Conservation (phyloP, 2,329 filamentous ascomycete genomes). For the Zalaria sp. region DNA sequence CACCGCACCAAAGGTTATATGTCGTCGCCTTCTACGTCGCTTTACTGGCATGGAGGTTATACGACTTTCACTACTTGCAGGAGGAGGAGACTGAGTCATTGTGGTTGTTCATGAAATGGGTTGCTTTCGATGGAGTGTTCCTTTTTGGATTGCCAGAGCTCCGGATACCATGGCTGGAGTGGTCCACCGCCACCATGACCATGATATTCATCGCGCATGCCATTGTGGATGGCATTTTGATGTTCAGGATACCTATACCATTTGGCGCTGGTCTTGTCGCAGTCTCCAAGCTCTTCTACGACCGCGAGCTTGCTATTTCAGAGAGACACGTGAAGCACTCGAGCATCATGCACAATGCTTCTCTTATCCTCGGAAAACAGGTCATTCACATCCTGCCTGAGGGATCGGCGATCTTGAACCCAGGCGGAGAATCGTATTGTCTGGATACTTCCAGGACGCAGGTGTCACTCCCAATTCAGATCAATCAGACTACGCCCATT, state of each 20-base stretch:
- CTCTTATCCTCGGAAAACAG: conserved; percentile 87
- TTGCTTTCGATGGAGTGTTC: conserved; percentile 70
- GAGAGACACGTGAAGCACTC: conserved; percentile 83
- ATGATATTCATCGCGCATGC: conserved; percentile 59
- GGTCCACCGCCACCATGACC: conserved; percentile 61
- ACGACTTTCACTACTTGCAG: conserved; percentile 67
- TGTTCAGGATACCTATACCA: conserved; percentile 80
- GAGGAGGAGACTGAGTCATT: conserved; percentile 80
- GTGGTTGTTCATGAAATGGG: conserved; percentile 88
- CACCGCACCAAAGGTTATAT: conserved; percentile 81
- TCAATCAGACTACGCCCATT: conserved; percentile 85
- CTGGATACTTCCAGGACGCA: conserved; percentile 49
- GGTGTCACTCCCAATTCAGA: conserved; percentile 65
- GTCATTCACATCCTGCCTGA: conserved; percentile 96
- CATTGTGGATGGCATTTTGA: conserved; percentile 66
- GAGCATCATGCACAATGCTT: conserved; percentile 78
- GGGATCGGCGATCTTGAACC: conserved; percentile 77
- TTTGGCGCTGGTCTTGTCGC: conserved; percentile 59
- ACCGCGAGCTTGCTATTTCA: conserved; percentile 85
- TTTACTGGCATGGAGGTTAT: conserved; percentile 70
- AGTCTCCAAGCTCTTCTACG: conserved; percentile 70
- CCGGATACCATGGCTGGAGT: conserved; percentile 92
- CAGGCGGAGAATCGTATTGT: conserved; percentile 67
- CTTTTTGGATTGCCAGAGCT: conserved; percentile 76
- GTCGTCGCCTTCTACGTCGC: conserved; percentile 64